phyloP scores from a whole-genome alignment of 2,329 filamentous ascomycete species.

The Nigrospora osmanthi region DNA sequence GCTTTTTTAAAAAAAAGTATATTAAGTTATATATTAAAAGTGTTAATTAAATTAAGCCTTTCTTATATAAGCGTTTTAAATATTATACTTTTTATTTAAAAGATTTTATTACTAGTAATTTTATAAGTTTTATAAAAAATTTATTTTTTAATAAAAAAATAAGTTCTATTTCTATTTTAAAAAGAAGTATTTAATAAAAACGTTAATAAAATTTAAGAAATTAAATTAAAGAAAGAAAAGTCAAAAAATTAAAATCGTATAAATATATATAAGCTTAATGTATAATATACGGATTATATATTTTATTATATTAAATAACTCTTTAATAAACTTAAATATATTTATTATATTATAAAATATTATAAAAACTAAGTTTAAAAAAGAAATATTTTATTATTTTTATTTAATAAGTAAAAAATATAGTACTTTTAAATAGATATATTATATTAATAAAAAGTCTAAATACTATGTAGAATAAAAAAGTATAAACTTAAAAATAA shows the following conservation, averaged over 20 bases:
- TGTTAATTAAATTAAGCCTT: too few species aligned
- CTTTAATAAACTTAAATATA: too few species aligned
- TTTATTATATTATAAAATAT: not conserved
- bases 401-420: not conserved
- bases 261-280: not conserved
- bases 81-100: too few species aligned
- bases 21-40: too few species aligned
- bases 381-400: not conserved
- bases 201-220: too few species aligned
- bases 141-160: too few species aligned
- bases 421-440: conserved; percentile 1
- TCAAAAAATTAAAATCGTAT: conserved; percentile 3
- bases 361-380: not conserved
- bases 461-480: not conserved
- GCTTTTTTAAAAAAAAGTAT: too few species aligned
- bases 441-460: conserved; percentile 1
- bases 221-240: conserved; percentile 1
- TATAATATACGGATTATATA: not conserved
- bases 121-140: too few species aligned
- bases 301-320: not conserved
- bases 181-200: too few species aligned
- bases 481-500: conserved; percentile 1
- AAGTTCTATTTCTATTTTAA: too few species aligned
- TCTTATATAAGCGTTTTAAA: too few species aligned
- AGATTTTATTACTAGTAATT: too few species aligned